phyloP scores from a whole-genome alignment of 306 rosid species.

The Cucurbita ficifolia region DNA sequence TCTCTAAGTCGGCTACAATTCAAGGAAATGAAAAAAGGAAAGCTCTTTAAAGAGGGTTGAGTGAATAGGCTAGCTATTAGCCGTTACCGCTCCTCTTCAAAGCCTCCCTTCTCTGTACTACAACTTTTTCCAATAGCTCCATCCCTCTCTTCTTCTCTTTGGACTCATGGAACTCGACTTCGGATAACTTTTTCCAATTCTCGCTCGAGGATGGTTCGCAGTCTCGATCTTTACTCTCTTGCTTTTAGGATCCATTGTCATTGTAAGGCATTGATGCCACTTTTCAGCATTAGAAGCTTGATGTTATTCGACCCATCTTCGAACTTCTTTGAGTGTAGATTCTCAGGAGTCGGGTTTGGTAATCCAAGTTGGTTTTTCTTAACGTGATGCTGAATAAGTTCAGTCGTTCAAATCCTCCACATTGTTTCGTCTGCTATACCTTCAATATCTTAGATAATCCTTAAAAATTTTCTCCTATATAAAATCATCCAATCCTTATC shows the following conservation, averaged over 20 bases:
- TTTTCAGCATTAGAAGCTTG: slow-evolving; percentile 15
- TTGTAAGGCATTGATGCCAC: slow-evolving; percentile 5
- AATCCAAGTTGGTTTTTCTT: slow-evolving; percentile 13
- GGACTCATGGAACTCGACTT: slow-evolving; percentile 13
- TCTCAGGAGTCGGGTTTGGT: slow-evolving; percentile 5
- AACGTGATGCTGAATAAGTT: slow-evolving; percentile 8
- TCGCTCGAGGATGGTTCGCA: background rate
- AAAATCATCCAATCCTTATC: no score
- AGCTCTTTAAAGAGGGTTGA: no score
- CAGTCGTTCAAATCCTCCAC: slow-evolving; percentile 5
- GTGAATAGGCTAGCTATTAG: no score
- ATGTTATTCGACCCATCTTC: slow-evolving; percentile 8
- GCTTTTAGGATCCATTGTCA: background rate
- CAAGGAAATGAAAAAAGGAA: no score
- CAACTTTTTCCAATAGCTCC: background rate
- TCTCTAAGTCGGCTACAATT: no score
- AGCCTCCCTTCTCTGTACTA: background rate
- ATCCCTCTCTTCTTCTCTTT: background rate
- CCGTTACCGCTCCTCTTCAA: slow-evolving; percentile 15
- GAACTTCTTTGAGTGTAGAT: slow-evolving; percentile 3
- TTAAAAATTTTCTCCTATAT: no score
- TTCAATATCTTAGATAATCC: background rate
- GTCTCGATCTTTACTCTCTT: slow-evolving; percentile 8
- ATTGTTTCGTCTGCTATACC: background rate
- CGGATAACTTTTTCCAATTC: slow-evolving; percentile 7